Evolutionary conservation across 345 rosid genomes (phyloP), one percentile per base, ranked within the genome.

Genomic region (Ricinus communis): DNA sequence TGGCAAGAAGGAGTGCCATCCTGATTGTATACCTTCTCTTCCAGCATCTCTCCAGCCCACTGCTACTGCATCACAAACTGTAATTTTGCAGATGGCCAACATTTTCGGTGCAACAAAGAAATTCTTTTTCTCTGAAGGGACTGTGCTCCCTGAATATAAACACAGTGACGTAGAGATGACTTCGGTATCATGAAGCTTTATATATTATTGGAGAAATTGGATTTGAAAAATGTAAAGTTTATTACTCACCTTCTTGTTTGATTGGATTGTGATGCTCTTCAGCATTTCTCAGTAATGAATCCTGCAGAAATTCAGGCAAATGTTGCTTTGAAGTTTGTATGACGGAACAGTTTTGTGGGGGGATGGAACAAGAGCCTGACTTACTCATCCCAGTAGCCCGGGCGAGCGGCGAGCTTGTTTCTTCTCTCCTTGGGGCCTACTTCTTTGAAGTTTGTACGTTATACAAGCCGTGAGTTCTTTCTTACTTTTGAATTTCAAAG

Each of bases 11-110:
- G 90, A 94, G 75, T 86, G 79, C 49, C 86, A 85, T 62, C 96
- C 98, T 8, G 83, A 79, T 33, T 94, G 98, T 40, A 57, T 84
- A 50, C 98, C 97, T n/a, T 57, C 71, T 30, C 97, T 91, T 61
- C 97, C 96, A 1, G 78, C 71, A 28, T 74, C 81, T 50, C 73
- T 91, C 24, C 47, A 31, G 53, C 91, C 97, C 57, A 81, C 76
- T 5, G 60, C 85, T 28, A 58, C 74, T 16, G 58, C 85, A 28
- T 80, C 79, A 73, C 92, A 85, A 75, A 70, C 72, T 6, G 70
- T 76, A 30, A 84, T 94, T 73, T 30, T 85, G 45, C 95, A 79
- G 79, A 79, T 91, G 43, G 91, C 98, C 63, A 81, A 74, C 69
- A 43, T 82, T 45, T 88, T 90, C 47, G 85, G 88, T 8, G 86